phyloP scores from a whole-genome alignment of 2,329 filamentous ascomycete species.

The Biscogniauxia mediterranea region DNA sequence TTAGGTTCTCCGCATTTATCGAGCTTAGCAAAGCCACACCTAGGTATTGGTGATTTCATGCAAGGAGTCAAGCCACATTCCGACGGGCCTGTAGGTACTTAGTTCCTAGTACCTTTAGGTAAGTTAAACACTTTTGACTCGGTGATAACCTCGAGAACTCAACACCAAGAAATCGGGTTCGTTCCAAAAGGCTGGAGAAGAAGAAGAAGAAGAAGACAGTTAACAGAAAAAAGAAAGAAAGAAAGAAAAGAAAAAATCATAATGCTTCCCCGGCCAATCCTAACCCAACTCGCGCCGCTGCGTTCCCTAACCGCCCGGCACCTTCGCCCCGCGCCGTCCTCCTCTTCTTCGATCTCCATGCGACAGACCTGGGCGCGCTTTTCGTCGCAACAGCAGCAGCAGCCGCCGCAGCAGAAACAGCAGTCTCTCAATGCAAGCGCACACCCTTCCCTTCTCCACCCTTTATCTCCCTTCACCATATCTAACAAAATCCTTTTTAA shows the following conservation, averaged over 20 bases:
- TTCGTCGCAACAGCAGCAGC: constrained; percentile 13
- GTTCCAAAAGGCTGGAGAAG: too few relatives aligned
- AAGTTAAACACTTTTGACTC: too few relatives aligned
- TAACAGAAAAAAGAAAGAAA: background rate
- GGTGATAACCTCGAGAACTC: background rate
- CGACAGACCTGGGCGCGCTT: constrained; percentile 15
- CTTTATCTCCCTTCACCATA: background rate
- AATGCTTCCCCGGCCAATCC: background rate
- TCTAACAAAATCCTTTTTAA: constrained; percentile 1
- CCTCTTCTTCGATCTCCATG: constrained; percentile 5
- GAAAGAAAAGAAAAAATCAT: background rate
- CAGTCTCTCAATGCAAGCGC: constrained; percentile 19
- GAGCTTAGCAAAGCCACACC: background rate
- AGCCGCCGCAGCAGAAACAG: constrained; percentile 5
- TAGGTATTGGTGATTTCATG: background rate
- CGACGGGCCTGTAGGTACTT: too few relatives aligned
- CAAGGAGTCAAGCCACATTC: background rate
- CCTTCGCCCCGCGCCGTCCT: background rate
- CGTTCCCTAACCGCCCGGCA: constrained; percentile 11
- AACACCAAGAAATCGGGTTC: background rate
- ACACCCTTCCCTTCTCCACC: background rate
- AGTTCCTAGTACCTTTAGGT: too few relatives aligned
- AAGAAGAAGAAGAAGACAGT: too few relatives aligned
- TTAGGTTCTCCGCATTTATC: background rate
- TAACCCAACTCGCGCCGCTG: constrained; percentile 8